Evolutionary conservation across 2,329 filamentous ascomycete genomes (phyloP), one percentile per base, ranked within the genome.

Genomic region (Aspergillus bombycis): DNA sequence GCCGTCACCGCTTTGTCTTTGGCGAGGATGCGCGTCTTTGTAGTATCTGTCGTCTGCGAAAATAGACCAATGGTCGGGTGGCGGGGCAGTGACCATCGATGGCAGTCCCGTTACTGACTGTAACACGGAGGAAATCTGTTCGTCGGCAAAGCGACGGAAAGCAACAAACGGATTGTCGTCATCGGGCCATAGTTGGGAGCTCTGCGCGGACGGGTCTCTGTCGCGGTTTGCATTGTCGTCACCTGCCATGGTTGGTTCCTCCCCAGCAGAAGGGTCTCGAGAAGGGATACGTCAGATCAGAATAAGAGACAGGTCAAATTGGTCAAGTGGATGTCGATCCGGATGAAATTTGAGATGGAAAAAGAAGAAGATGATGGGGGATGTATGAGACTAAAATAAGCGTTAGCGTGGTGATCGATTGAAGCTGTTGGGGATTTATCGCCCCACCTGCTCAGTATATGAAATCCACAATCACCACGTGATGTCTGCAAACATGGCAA

Each of bases 61-160:
- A 43, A 77, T 74, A 23, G 72, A 62, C 78, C 78, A 80, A 48
- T 70, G 70, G 56, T 73, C 72, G 28, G 71, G 57, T 14, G 74
- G 71, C 23, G 77, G 75, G 11, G 74, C 65, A 7, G 71, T 67
- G 12, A 75, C 63, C 14, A 72, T 72, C 4, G 79, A 77, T 21
- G 83, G 77, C 48, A 84, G 74, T 32, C 81, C 79, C 62, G 84
- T 82, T 60, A 87, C 76, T 21, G 81, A 81, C 65, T 83, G 83
- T 61, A 88, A 74, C 58, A 89, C 74, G 19, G 82, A 83, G 10
- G 81, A 82, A 68, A 88, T 81, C 62, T 86, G 84, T 54, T 84
- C 82, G 68, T 89, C 86, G 61, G 86, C 84, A 72, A 85, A 87
- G 65, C 83, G 84, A 68, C 87, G 86, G 76, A 89, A 88, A 34